Percentiles rank a stretch among this genome's conserved stretches.
Conservation (phyloP, 257 asterid genomes). For the Salvia rosmarinus region DNA sequence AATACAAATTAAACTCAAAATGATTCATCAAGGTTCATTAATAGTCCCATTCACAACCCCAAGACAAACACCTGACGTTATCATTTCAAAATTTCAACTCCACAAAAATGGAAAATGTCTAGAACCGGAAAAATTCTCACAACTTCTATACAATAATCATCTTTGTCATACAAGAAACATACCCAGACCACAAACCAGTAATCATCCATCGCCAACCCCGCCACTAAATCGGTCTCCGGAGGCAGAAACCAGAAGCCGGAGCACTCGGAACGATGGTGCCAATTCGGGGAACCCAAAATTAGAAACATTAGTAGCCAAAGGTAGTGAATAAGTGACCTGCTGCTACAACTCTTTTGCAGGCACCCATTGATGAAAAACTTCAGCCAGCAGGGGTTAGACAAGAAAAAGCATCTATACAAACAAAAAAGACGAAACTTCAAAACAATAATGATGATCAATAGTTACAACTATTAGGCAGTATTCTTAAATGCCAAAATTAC, state of each 20-base stretch:
- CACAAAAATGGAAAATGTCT: background rate
- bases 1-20: too few relatives aligned
- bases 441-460: background rate
- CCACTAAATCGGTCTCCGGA: background rate
- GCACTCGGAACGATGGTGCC: background rate
- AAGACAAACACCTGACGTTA: too few relatives aligned
- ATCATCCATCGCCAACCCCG: background rate
- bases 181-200: background rate
- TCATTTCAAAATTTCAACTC: background rate
- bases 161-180: background rate
- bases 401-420: background rate
- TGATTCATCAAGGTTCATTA: too few relatives aligned
- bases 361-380: background rate
- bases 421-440: background rate
- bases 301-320: too few relatives aligned
- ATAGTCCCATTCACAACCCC: too few relatives aligned
- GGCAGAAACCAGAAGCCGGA: background rate
- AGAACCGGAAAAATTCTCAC: background rate
- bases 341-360: background rate
- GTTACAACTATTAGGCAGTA: background rate
- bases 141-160: background rate
- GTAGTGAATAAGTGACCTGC: background rate
- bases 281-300: background rate
- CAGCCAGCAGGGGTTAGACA: background rate
- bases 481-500: background rate